A percentile compares a stretch with the other conserved stretches of the same genome.
Conservation (phyloP, 495 filamentous ascomycete genomes). For the Bathelium albidoporum region DNA sequence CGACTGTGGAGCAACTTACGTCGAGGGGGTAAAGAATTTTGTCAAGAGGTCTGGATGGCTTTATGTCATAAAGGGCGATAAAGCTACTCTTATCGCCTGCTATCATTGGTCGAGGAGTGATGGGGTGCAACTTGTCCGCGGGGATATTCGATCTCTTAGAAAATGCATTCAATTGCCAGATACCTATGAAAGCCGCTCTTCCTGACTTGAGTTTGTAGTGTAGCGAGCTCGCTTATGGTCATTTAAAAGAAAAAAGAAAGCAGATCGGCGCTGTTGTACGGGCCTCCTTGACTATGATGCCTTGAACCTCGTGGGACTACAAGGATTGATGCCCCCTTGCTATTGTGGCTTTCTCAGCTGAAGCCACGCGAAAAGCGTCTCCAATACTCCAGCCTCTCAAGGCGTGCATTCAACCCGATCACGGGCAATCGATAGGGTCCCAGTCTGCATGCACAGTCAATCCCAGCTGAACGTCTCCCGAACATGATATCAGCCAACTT, state of each 20-base stretch:
- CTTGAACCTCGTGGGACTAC: not conserved
- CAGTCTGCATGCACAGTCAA: conserved; percentile 19
- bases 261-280: not conserved
- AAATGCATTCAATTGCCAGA: not conserved
- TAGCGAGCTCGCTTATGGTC: not conserved
- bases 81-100: not conserved
- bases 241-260: not conserved
- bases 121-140: not conserved
- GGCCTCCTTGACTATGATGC: not conserved
- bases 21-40: not conserved
- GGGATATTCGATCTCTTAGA: not conserved
- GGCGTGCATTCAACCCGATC: not conserved
- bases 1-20: not conserved
- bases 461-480: not conserved
- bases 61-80: conserved; percentile 2
- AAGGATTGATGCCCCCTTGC: no score
- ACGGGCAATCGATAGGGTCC: conserved; percentile 26
- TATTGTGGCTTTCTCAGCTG: not conserved
- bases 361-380: not conserved
- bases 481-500: conserved; percentile 10
- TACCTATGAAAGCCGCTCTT: not conserved
- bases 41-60: not conserved
- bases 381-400: not conserved
- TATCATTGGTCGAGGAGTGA: not conserved
- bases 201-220: not conserved